A percentile compares a stretch with the other conserved stretches of the same genome.
Evolutionary conservation across 345 rosid species (phyloP).

Genomic region (Gossypium herbaceum): DNA sequence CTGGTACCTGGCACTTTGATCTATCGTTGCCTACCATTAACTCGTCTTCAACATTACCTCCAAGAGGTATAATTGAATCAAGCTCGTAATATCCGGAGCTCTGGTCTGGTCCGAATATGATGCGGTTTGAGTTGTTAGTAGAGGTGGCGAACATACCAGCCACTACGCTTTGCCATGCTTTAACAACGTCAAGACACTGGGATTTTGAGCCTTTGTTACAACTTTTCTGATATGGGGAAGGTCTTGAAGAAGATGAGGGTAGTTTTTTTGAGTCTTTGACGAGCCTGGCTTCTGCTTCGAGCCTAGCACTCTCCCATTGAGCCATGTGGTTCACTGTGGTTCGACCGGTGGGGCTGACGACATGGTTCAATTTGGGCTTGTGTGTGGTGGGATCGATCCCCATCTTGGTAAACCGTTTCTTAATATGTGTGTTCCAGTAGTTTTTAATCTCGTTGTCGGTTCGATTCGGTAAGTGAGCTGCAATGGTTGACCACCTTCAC

Average conservation of each 20-base stretch:
- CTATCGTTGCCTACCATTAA: constrained; percentile 3
- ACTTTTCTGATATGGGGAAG: neutral
- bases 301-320: constrained; percentile 39
- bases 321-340: constrained; percentile 31
- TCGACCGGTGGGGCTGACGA: neutral
- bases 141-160: constrained; percentile 24
- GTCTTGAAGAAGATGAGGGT: neutral
- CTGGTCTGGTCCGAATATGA: neutral
- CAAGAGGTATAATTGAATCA: neutral
- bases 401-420: constrained; percentile 38
- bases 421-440: constrained; percentile 57
- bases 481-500: constrained; percentile 57
- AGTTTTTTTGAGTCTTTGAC: constrained; percentile 18
- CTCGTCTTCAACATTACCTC: neutral
- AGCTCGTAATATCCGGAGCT: neutral
- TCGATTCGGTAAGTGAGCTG: constrained; percentile 43
- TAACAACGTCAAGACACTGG: constrained; percentile 42
- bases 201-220: constrained; percentile 15
- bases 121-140: neutral
- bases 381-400: constrained; percentile 48
- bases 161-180: constrained; percentile 36
- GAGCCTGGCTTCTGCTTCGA: constrained; percentile 32
- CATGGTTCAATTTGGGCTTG: constrained; percentile 27
- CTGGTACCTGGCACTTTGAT: constrained; percentile 2
- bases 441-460: constrained; percentile 60